Percentiles rank a stretch among this genome's conserved stretches.
These are phyloP conservation scores for Ceriops decandra DNA, from an alignment of 345 rosid species.

Conservation along the genomic window DNA sequence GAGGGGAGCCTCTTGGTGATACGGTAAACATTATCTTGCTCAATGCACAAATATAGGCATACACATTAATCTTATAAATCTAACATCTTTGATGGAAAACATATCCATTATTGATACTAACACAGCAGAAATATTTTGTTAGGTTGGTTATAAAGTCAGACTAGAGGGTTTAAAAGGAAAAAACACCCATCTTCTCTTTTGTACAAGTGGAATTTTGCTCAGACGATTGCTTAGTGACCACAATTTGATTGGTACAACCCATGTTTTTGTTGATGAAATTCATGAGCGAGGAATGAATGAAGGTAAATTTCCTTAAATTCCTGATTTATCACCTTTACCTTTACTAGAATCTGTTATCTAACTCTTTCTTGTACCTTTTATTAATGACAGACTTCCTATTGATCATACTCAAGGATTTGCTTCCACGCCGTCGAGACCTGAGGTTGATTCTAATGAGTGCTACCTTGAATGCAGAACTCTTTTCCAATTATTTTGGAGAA, in stretches of 20 bases:
- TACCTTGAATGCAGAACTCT: slow-evolving; percentile 92
- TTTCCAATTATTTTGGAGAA: slow-evolving; percentile 82
- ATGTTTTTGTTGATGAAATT: slow-evolving; percentile 98
- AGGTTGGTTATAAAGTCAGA: slow-evolving; percentile 99
- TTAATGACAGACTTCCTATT: slow-evolving; percentile 71
- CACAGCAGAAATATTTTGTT: slow-evolving; percentile 51
- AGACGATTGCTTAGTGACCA: slow-evolving; percentile 84
- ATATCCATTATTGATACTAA: slow-evolving; percentile 47
- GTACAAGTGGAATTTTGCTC: slow-evolving; percentile 96
- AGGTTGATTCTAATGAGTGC: slow-evolving; percentile 98
- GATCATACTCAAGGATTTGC: slow-evolving; percentile 96
- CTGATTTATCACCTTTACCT: neutral
- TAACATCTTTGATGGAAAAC: slow-evolving; percentile 12
- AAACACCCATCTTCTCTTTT: slow-evolving; percentile 86
- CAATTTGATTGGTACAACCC: slow-evolving; percentile 84
- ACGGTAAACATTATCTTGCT: slow-evolving; percentile 51
- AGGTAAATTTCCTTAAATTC: slow-evolving; percentile 42
- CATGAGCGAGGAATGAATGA: slow-evolving; percentile 99
- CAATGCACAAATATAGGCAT: neutral
- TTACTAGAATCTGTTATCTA: slow-evolving; percentile 4
- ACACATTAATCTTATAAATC: neutral
- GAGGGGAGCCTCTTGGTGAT: slow-evolving; percentile 99
- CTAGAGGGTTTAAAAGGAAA: slow-evolving; percentile 94
- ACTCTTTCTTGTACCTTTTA: slow-evolving; percentile 12
- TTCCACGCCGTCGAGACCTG: slow-evolving; percentile 88